Percentiles rank a stretch among this genome's conserved stretches.
Conservation (phyloP, 352 stramenopile genomes). For the Bremia lactucae region DNA sequence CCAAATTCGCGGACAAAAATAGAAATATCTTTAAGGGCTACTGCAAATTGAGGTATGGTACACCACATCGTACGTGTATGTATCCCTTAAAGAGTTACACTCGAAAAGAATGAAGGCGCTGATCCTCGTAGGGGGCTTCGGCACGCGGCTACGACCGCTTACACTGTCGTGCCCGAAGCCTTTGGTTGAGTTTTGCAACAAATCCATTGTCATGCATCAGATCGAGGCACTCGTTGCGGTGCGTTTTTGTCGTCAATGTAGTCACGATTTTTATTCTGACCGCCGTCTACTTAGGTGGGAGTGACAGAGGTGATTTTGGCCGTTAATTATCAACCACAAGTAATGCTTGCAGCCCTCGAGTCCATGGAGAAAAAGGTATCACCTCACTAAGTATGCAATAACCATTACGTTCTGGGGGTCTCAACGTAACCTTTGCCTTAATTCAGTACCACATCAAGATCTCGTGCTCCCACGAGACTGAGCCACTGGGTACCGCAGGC, state of each 20-base stretch:
- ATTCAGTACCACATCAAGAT: slow-evolving; percentile 84
- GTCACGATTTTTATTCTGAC: neutral
- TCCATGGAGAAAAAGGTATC: slow-evolving; percentile 70
- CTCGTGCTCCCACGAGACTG: slow-evolving; percentile 79
- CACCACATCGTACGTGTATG: neutral
- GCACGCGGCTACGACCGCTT: slow-evolving; percentile 81
- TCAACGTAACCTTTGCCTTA: slow-evolving; percentile 1
- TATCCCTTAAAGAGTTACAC: too few relatives aligned
- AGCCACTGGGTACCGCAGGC: slow-evolving; percentile 73
- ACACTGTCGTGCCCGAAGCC: slow-evolving; percentile 86
- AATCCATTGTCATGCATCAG: slow-evolving; percentile 84
- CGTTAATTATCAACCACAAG: slow-evolving; percentile 85
- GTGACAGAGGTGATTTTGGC: slow-evolving; percentile 85
- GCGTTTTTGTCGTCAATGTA: too few relatives aligned
- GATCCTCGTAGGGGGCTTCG: slow-evolving; percentile 86
- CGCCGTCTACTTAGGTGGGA: slow-evolving; percentile 37
- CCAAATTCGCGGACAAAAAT: too few relatives aligned
- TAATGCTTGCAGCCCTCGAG: slow-evolving; percentile 74
- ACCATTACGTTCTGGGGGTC: too few relatives aligned
- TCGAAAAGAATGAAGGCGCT: slow-evolving; percentile 83
- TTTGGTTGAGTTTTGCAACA: slow-evolving; percentile 88
- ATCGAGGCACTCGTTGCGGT: slow-evolving; percentile 81
- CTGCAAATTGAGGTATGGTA: neutral
- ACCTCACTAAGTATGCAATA: too few relatives aligned
- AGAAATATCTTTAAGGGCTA: too few relatives aligned